Evolutionary conservation across 2,329 filamentous ascomycete genomes (phyloP), one percentile per base, ranked within the genome.

Genomic region (Penicillium sp.): DNA sequence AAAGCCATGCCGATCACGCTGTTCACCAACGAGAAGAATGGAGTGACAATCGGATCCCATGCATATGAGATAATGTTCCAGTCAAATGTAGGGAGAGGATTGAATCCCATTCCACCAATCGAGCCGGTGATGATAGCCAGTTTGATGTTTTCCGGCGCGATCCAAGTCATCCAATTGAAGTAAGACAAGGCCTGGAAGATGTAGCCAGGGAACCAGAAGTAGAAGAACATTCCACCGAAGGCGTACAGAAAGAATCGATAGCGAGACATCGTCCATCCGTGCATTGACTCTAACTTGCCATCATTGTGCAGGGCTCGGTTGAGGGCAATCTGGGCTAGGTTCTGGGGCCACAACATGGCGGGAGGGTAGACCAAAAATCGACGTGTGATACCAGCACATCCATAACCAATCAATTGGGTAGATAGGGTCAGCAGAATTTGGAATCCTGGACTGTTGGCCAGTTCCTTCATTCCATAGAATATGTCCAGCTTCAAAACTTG

Each of bases 161-260:
- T 84, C 82, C 82, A 85, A 0, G 77, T 78, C 63, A 83, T 77
- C 80, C 81, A 85, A 62, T 75, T 79, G 66, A 85, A 84, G 57
- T 73, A 69, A 2, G 73, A 75, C 5, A 82, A 62, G 2, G 73
- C 77, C n/a, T 71, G 68, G 63, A 82, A 83, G 13, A 84, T 67
- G 56, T 77, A 81, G 58, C 79, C 76, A 0, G 81, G 82, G 42
- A 84, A 72, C 79, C 79, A 83, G 60, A 80, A 83, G 65, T 77
- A 84, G 4, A 80, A 54, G 50, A 83, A 83, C 76, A 83, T 83
- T 58, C 69, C 74, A 1, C 61, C 63, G 40, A 80, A 81, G 0
- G 73, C 69, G 4, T 78, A 58, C 27, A 75, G 50, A 66, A 83
- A 83, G 63, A 82, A 80, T 13, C 49, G 51, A 21, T 62, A 61